Evolutionary conservation across 2,329 filamentous ascomycete genomes (phyloP), one percentile per base, ranked within the genome.

Genomic region (Chaetoscypha palmicola): DNA sequence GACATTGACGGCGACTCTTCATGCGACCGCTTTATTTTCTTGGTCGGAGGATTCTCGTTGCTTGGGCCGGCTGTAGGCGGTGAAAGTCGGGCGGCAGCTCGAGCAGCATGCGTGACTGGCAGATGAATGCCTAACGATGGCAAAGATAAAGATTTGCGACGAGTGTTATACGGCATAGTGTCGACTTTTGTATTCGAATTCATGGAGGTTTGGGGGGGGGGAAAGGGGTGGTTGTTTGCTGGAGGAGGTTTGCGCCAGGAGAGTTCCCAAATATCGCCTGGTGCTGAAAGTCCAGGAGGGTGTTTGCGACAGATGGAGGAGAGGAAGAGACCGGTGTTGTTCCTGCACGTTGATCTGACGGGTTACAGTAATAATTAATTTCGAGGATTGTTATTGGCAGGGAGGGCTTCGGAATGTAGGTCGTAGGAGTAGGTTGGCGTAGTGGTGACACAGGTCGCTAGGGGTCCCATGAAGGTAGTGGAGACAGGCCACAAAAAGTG

Each of bases 161-260:
- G 86, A 56, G 91, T 97, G 68, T 96, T 95, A 75, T 96, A 96
- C 62, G 84, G 85, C 88, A 95, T 95, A n/a, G 20, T 53, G 26
- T 46, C 28, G 28, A 47, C 10, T 46, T 47, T 47, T 10, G 26
- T 31, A 34, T 43, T 21, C 17, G 48, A 34, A 41, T 38, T 48
- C 49, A 55, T 55, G 39, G n/a, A 23, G 30, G n/a, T n/a, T n/a
- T n/a, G n/a, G n/a, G n/a, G n/a, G n/a, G n/a, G n/a, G n/a, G n/a
- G n/a, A n/a, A n/a, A n/a, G n/a, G n/a, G 38, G 34, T 38, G 19
- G 22, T 32, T 21, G 23, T 33, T 33, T 31, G 35, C 16, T 41
- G 33, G 42, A 34, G 40, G 22, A 41, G 47, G 42, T 46, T 43
- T 45, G 46, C 46, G 46, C 46, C 38, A 20, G 36, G 20, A 45